These are phyloP conservation scores for Curvularia spicifera DNA, from an alignment of 2,329 filamentous ascomycete genomes.

Conservation along the genomic window DNA sequence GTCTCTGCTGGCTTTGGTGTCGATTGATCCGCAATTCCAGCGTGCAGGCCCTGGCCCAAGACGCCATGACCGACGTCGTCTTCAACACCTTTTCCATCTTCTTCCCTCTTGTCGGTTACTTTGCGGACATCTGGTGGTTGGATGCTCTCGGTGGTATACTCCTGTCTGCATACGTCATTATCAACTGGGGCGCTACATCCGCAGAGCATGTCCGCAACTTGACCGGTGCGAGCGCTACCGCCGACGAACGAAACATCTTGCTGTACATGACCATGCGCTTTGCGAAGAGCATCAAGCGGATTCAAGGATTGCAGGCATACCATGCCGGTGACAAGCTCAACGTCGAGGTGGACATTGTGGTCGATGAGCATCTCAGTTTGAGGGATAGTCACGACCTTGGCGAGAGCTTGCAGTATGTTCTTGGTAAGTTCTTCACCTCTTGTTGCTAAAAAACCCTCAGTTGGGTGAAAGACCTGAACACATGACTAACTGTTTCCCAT, in stretches of 20 bases:
- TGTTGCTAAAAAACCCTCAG: background rate
- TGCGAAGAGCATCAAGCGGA: slow-evolving; percentile 83
- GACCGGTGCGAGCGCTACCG: slow-evolving; percentile 77
- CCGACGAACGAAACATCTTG: slow-evolving; percentile 82
- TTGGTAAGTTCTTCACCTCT: slow-evolving; percentile 54
- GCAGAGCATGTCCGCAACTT: slow-evolving; percentile 80
- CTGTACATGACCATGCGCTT: slow-evolving; percentile 95
- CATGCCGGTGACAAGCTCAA: slow-evolving; percentile 86
- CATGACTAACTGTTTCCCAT: slow-evolving; percentile 13
- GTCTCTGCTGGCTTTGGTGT: slow-evolving; percentile 85
- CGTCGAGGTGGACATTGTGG: slow-evolving; percentile 81
- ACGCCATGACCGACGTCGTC: slow-evolving; percentile 76
- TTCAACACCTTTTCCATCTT: slow-evolving; percentile 91
- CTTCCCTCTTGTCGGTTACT: slow-evolving; percentile 82
- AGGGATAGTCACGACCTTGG: slow-evolving; percentile 82
- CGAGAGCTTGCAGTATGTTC: slow-evolving; percentile 80
- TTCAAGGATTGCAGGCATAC: slow-evolving; percentile 84
- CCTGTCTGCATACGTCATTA: slow-evolving; percentile 78
- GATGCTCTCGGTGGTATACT: slow-evolving; percentile 79
- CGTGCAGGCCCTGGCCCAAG: slow-evolving; percentile 77
- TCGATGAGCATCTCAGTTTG: slow-evolving; percentile 76
- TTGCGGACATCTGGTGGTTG: slow-evolving; percentile 80
- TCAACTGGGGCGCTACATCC: slow-evolving; percentile 78
- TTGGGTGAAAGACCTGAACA: background rate
- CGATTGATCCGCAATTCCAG: slow-evolving; percentile 84